Percentiles rank a stretch among this genome's conserved stretches.
These are phyloP conservation scores for Fusarium heterosporum DNA, from an alignment of 2,329 filamentous ascomycete genomes.

Conservation along the genomic window DNA sequence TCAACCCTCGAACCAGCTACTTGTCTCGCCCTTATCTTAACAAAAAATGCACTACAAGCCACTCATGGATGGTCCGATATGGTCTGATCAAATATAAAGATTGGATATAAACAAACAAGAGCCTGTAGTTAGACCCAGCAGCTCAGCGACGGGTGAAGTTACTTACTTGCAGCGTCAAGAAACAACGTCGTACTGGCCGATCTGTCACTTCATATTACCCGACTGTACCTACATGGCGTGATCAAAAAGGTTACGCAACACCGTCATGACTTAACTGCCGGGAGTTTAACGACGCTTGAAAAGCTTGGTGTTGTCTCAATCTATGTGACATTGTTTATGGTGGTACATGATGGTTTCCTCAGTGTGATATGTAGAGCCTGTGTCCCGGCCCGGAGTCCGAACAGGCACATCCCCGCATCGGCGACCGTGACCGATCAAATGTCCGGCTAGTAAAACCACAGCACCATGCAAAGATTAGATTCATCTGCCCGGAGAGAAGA, in stretches of 20 bases:
- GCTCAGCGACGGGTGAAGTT: neutral
- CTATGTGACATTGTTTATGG: neutral
- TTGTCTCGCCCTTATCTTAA: neutral
- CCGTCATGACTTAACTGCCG: slow-evolving; percentile 25
- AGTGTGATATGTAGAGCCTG: neutral
- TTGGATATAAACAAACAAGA: no score
- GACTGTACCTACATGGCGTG: neutral
- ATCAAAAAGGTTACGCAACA: neutral
- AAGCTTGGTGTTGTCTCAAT: no score
- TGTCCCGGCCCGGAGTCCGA: neutral
- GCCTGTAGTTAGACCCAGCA: no score
- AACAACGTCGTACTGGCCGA: slow-evolving; percentile 11
- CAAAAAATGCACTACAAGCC: neutral
- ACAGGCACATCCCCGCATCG: slow-evolving; percentile 1
- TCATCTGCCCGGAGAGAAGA: no score
- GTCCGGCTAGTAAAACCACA: neutral
- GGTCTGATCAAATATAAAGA: neutral
- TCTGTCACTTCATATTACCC: slow-evolving; percentile 5
- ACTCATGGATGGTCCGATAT: neutral
- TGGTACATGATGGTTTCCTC: neutral
- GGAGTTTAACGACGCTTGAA: neutral
- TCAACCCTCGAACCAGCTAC: neutral
- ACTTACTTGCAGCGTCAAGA: neutral
- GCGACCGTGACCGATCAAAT: slow-evolving; percentile 1
- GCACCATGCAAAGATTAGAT: neutral